These are phyloP conservation scores for Zoysia japonica DNA, from an alignment of 176 grass and related monocot species.

Conservation along the genomic window DNA sequence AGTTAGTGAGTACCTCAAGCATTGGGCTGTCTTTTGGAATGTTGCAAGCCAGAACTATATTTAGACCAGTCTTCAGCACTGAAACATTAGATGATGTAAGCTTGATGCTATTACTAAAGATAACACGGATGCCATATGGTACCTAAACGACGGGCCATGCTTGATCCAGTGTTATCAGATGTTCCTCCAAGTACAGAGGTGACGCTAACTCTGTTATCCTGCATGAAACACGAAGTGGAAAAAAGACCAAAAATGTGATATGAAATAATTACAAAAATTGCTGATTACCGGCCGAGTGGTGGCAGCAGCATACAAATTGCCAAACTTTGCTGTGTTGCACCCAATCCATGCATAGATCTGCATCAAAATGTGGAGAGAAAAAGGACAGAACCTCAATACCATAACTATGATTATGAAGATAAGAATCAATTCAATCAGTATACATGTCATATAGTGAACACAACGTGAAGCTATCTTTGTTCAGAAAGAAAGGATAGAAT, in stretches of 20 bases:
- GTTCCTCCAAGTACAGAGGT: slow-evolving; percentile 83
- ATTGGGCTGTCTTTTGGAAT: slow-evolving; percentile 86
- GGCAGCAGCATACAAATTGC: slow-evolving; percentile 91
- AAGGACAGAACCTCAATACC: not conserved
- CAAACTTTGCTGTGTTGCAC: slow-evolving; percentile 79
- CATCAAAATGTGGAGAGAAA: slow-evolving; percentile 10
- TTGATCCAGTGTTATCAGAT: slow-evolving; percentile 80
- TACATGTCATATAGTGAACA: not conserved
- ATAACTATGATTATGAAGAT: not conserved
- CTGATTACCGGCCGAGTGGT: slow-evolving; percentile 63
- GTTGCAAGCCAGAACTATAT: slow-evolving; percentile 79
- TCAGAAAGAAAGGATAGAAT: not conserved
- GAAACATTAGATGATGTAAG: slow-evolving; percentile 35
- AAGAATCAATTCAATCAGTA: too few species aligned
- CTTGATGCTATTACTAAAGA: not conserved
- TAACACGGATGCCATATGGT: not conserved
- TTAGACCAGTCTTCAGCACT: slow-evolving; percentile 82
- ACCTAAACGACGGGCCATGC: slow-evolving; percentile 86
- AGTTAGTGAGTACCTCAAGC: slow-evolving; percentile 57
- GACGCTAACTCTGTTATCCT: slow-evolving; percentile 67
- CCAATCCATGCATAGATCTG: slow-evolving; percentile 95
- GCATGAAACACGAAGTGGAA: slow-evolving; percentile 21
- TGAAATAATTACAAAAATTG: not conserved
- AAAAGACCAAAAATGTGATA: not conserved
- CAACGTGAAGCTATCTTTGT: not conserved